phyloP scores from a whole-genome alignment of 768 basidiomycete genomes.

The Pulveroboletus sp. region DNA sequence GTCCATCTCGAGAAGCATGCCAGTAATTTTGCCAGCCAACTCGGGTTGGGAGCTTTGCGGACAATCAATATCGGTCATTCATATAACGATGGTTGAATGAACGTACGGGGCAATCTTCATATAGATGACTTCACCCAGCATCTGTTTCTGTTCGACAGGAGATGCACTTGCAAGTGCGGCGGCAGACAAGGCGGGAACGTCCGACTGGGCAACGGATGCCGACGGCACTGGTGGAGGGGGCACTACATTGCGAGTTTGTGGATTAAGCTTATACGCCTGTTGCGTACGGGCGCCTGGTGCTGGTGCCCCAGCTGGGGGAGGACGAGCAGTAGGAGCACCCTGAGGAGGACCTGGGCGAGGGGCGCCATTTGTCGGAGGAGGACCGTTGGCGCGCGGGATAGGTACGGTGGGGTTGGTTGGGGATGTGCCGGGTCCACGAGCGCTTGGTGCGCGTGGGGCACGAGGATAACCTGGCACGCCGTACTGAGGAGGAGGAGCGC shows the following conservation, averaged over 20 bases:
- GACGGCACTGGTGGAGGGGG: constrained; percentile 32
- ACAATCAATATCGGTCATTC: constrained; percentile 7
- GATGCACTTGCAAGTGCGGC: constrained; percentile 55
- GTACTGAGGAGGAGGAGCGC: constrained; percentile 72
- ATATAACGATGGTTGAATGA: background rate
- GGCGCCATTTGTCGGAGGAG: constrained; percentile 52
- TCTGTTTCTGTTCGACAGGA: constrained; percentile 94
- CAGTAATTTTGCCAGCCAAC: constrained; percentile 96
- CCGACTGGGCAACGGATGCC: constrained; percentile 42
- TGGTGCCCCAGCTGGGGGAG: constrained; percentile 42
- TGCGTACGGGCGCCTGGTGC: constrained; percentile 38
- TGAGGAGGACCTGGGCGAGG: constrained; percentile 44
- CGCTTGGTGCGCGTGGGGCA: constrained; percentile 54
- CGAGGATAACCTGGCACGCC: constrained; percentile 66
- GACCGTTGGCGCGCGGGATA: constrained; percentile 62
- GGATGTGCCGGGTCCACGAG: constrained; percentile 67
- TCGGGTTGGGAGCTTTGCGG: constrained; percentile 72
- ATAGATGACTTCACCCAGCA: constrained; percentile 96
- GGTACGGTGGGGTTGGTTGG: constrained; percentile 61
- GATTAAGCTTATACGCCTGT: constrained; percentile 32
- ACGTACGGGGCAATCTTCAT: constrained; percentile 80
- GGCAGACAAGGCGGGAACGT: constrained; percentile 57
- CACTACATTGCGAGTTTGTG: constrained; percentile 35
- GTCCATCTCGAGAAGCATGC: constrained; percentile 99
- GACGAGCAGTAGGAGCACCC: constrained; percentile 41